Evolutionary conservation across 164 flowering plant species (phyloP).

Genomic region (Liquidambar formosana): DNA sequence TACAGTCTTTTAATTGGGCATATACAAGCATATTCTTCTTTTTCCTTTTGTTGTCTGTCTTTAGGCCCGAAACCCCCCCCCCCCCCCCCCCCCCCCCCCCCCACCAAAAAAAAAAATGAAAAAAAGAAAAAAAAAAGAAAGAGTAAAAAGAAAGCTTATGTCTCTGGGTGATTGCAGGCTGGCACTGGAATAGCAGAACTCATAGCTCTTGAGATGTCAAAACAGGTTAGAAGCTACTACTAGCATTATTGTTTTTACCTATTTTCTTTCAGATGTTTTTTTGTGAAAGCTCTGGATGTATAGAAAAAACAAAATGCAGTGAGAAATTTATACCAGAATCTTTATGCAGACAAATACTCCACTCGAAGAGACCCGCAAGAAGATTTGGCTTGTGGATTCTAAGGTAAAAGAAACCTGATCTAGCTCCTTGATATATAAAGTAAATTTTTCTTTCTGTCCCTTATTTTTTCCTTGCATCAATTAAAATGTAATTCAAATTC

Average conservation of each 20-base stretch:
- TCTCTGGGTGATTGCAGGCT: conserved; percentile 13
- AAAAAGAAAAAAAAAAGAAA: too few relatives aligned
- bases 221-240: conserved; percentile 12
- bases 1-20: too few relatives aligned
- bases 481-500: not conserved
- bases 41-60: not conserved
- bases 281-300: not conserved
- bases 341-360: conserved; percentile 24
- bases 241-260: not conserved
- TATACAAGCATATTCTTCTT: not conserved
- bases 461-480: not conserved
- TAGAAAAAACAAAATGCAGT: not conserved
- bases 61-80: too few relatives aligned
- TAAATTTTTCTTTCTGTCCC: not conserved
- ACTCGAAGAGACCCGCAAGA: conserved; percentile 27
- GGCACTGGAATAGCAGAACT: conserved; percentile 24
- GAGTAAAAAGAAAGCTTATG: too few relatives aligned
- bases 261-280: not conserved
- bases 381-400: conserved; percentile 31
- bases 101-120: too few relatives aligned
- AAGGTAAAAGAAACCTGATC: conserved; percentile 10
- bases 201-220: conserved; percentile 21
- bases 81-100: too few relatives aligned
- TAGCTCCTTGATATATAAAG: not conserved
- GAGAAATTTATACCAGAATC: not conserved